Percentiles rank a stretch among this genome's conserved stretches.
These are phyloP conservation scores for Fusarium staphyleae DNA, from an alignment of 2,329 filamentous ascomycete genomes.

Conservation along the genomic window DNA sequence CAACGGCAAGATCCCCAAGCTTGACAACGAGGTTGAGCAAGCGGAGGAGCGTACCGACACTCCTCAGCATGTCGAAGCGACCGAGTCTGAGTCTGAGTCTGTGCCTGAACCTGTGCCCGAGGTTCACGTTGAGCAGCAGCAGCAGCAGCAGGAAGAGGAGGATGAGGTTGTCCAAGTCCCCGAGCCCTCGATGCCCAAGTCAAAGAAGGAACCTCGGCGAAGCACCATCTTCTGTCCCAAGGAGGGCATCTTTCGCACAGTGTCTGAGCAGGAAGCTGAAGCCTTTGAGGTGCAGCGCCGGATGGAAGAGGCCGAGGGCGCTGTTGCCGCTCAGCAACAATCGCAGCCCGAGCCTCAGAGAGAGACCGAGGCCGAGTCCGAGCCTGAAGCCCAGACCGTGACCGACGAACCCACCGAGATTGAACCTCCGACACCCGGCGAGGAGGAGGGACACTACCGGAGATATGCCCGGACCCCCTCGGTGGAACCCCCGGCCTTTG, in stretches of 20 bases:
- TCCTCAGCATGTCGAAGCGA: slow-evolving; percentile 34
- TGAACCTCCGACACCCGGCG: slow-evolving; percentile 46
- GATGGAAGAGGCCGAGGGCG: slow-evolving; percentile 25
- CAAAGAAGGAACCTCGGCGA: slow-evolving; percentile 52
- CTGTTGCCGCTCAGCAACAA: slow-evolving; percentile 21
- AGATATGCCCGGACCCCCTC: slow-evolving; percentile 67
- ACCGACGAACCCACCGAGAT: slow-evolving; percentile 23
- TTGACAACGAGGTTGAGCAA: slow-evolving; percentile 43
- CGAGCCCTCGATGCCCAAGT: slow-evolving; percentile 35
- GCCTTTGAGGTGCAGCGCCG: slow-evolving; percentile 49
- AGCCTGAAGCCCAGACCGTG: slow-evolving; percentile 32
- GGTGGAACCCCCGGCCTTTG: slow-evolving; percentile 67
- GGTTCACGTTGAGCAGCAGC: neutral
- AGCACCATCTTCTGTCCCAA: slow-evolving; percentile 67
- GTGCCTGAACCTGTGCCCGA: slow-evolving; percentile 4
- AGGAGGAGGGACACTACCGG: slow-evolving; percentile 45
- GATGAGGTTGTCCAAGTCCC: slow-evolving; percentile 29
- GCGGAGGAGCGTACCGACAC: slow-evolving; percentile 28
- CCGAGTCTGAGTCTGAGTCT: slow-evolving; percentile 11
- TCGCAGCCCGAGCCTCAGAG: slow-evolving; percentile 8
- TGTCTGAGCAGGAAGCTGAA: slow-evolving; percentile 61
- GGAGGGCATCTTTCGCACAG: slow-evolving; percentile 68
- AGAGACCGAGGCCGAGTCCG: slow-evolving; percentile 25
- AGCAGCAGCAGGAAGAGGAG: neutral
- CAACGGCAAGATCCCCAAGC: slow-evolving; percentile 47